These are phyloP conservation scores for Carex parvula DNA, from an alignment of 176 grass and related monocot species.

Conservation along the genomic window DNA sequence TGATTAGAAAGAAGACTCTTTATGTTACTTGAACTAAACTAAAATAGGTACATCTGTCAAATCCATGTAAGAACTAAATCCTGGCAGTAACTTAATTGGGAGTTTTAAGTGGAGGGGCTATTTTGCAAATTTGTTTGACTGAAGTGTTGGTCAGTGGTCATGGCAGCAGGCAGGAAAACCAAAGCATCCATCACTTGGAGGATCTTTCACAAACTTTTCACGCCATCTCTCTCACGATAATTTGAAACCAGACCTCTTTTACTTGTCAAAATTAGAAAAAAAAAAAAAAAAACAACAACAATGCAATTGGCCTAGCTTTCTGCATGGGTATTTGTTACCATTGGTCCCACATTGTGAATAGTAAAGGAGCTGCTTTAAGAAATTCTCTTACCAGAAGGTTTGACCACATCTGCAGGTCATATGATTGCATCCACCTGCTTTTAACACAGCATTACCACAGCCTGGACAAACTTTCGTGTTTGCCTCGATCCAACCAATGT, in stretches of 20 bases:
- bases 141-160: background rate
- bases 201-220: background rate
- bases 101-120: background rate
- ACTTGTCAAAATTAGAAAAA: background rate
- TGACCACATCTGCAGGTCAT: constrained; percentile 23
- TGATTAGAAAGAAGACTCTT: background rate
- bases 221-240: background rate
- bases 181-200: background rate
- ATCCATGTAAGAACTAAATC: background rate
- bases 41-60: background rate
- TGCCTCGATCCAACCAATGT: constrained; percentile 2
- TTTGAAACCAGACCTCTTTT: background rate
- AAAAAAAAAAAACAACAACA: too few species aligned
- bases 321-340: background rate
- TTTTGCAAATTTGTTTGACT: background rate
- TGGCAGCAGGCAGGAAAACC: background rate
- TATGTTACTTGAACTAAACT: background rate
- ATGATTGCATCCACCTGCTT: constrained; percentile 12
- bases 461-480: constrained; percentile 12
- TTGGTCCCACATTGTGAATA: background rate
- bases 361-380: background rate
- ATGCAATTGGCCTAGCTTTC: background rate
- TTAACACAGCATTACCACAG: constrained; percentile 17
- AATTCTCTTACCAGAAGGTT: constrained; percentile 12
- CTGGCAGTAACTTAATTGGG: background rate